These are phyloP conservation scores for Purshia tridentata DNA, from an alignment of 306 rosid species.

Conservation along the genomic window DNA sequence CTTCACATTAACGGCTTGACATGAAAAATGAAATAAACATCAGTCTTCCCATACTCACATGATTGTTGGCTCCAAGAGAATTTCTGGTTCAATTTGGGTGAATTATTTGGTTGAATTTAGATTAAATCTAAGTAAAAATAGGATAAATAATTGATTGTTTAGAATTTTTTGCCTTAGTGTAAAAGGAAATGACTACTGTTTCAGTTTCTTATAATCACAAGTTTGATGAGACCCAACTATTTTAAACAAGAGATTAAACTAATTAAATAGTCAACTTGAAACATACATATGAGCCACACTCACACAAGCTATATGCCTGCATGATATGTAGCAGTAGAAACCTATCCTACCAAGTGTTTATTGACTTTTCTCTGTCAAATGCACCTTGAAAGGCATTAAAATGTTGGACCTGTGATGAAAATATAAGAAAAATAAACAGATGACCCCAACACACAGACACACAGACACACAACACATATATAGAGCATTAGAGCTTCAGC, in stretches of 20 bases:
- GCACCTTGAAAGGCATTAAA: too few relatives aligned
- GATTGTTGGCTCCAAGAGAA: constrained; percentile 40
- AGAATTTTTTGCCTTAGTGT: constrained; percentile 36
- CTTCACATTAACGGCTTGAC: constrained; percentile 31
- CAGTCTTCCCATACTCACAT: constrained; percentile 40
- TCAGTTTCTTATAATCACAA: constrained; percentile 39
- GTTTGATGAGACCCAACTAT: constrained; percentile 46
- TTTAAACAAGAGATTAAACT: constrained; percentile 37
- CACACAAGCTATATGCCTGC: neutral
- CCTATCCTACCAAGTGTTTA: too few relatives aligned
- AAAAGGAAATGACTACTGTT: constrained; percentile 32
- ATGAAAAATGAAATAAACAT: constrained; percentile 32
- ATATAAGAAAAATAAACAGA: too few relatives aligned
- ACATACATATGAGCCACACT: constrained; percentile 14
- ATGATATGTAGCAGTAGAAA: neutral
- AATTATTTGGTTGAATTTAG: constrained; percentile 59
- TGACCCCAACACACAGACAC: too few relatives aligned
- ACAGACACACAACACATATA: too few relatives aligned
- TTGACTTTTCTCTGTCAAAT: too few relatives aligned
- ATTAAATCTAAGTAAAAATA: constrained; percentile 40
- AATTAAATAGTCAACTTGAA: constrained; percentile 19
- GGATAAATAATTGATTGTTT: constrained; percentile 27
- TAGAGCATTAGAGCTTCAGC: too few relatives aligned
- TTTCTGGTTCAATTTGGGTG: constrained; percentile 71
- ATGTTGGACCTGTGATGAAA: too few relatives aligned